Percentiles rank a stretch among this genome's conserved stretches.
Conservation (phyloP, 352 stramenopile genomes). For the Phytophthora uliginosa region DNA sequence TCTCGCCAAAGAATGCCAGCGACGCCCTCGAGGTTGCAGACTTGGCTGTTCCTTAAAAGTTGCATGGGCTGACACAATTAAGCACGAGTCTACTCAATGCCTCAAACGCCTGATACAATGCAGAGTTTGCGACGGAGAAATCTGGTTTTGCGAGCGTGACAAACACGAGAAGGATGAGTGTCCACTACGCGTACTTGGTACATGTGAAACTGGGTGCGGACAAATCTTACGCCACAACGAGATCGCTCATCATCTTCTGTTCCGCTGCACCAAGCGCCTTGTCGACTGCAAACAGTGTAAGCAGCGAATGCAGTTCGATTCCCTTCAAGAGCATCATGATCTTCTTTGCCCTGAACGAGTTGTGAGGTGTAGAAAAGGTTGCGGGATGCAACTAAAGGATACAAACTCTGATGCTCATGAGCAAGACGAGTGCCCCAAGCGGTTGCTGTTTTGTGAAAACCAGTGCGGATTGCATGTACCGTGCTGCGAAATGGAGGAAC, state of each 20-base stretch:
- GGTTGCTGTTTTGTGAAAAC: constrained; percentile 61
- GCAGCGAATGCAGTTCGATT: constrained; percentile 39
- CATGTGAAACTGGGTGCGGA: constrained; percentile 62
- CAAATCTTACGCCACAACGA: constrained; percentile 58
- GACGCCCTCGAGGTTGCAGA: constrained; percentile 56
- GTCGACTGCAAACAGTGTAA: constrained; percentile 66
- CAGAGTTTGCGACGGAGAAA: constrained; percentile 44
- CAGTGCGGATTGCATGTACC: constrained; percentile 59
- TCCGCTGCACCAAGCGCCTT: constrained; percentile 55
- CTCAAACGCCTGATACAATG: constrained; percentile 78
- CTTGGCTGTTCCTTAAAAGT: constrained; percentile 54
- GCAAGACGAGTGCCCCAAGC: constrained; percentile 50
- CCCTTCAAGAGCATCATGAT: constrained; percentile 53
- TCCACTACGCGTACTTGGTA: constrained; percentile 55
- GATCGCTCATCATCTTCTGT: constrained; percentile 65
- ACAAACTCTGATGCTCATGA: constrained; percentile 57
- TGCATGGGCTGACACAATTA: constrained; percentile 21
- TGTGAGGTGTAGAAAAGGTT: constrained; percentile 69
- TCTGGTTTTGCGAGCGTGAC: constrained; percentile 62
- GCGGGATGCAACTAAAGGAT: constrained; percentile 52
- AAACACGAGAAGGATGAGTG: constrained; percentile 59
- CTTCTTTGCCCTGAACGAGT: constrained; percentile 60
- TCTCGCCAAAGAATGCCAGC: constrained; percentile 44
- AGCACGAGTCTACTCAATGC: constrained; percentile 58
- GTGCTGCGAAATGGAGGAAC: constrained; percentile 41